Base-by-base conservation (phyloP, 306 rosid species). In the Styphnolobium japonicum region DNA sequence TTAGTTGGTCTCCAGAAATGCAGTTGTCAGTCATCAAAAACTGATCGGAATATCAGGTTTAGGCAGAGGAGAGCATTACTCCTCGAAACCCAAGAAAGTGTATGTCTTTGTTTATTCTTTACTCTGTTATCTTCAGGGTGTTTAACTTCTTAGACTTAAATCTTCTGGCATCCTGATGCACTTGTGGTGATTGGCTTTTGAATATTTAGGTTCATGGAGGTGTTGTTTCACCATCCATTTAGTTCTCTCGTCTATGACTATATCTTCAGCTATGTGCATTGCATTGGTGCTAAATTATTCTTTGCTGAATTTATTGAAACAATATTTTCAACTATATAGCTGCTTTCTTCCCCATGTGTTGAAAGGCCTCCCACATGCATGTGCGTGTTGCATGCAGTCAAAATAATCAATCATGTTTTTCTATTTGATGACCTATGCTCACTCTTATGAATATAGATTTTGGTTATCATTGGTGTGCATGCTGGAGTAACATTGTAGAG, bases 1-100 rank as follows among this genome's bases (percentile, higher is more conserved):
- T 81, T 95, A 90, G 92, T 83, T 67, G 29, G 21, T 74, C 77
- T 46, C 12, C 16, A 36, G 61, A 79, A 68, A 23, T 53, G 76
- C 77, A 55, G 79, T 58, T 53, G 19, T 81, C 34, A 79, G 75
- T 71, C 67, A 7, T 74, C 79, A 75, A 78, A 82, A 31, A 65
- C 58, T 74, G 52, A 27, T 23, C 69, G 61, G 19, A 57, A 19
- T 82, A n/a, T 51, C 37, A 5, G 64, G 57, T 77, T 78, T 72
- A 81, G 72, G 83, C 75, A 60, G 72, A 76, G 76, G 83, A 72
- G 49, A 62, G 57, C 63, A 55, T 65, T 40, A 31, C 40, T 69
- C 55, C 39, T 69, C 40, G 46, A 71, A 71, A 78, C 42, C 51
- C 55, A 3, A 58, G 67, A 31, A 73, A 46, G 31, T 75, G 73